These are phyloP conservation scores for Tolypocladium ophioglossoides DNA, from an alignment of 2,329 filamentous ascomycete species.

Conservation along the genomic window DNA sequence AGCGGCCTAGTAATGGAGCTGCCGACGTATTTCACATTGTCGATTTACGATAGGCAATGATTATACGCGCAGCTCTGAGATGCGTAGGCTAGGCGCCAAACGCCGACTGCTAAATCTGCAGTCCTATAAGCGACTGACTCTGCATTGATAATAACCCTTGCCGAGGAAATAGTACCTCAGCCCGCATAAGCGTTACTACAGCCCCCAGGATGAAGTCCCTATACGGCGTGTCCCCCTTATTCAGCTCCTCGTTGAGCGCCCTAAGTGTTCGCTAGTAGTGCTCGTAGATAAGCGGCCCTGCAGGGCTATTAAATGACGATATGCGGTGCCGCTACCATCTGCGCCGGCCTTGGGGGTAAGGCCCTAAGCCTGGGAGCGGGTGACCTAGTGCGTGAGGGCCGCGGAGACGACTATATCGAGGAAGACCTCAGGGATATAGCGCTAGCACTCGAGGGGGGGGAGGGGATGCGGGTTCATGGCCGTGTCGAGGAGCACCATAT, in stretches of 20 bases:
- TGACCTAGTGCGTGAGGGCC: conserved; percentile 4
- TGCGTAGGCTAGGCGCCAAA: conserved; percentile 7
- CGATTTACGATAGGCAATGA: conserved; percentile 5
- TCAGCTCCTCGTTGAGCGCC: conserved; percentile 2
- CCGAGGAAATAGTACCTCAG: background rate
- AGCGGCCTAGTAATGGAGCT: no score
- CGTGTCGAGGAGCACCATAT: conserved; percentile 8
- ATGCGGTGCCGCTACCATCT: background rate
- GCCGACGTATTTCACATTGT: no score
- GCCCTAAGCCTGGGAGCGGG: background rate
- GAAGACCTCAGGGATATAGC: conserved; percentile 4
- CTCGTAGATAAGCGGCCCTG: conserved; percentile 3
- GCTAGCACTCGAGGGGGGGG: conserved; percentile 1
- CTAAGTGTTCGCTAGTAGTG: conserved; percentile 3
- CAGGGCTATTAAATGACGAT: conserved; percentile 1
- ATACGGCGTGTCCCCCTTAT: conserved; percentile 1
- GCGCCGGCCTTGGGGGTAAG: background rate
- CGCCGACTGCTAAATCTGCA: conserved; percentile 6
- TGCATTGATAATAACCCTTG: background rate
- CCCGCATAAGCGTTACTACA: conserved; percentile 2
- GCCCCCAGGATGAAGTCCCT: conserved; percentile 1
- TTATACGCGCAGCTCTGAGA: conserved; percentile 4
- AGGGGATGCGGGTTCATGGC: conserved; percentile 3
- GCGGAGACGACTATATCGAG: conserved; percentile 3
- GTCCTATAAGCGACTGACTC: background rate